Evolutionary conservation across 2,329 filamentous ascomycete genomes (phyloP).

Genomic region (Arthrobotrys conoides): DNA sequence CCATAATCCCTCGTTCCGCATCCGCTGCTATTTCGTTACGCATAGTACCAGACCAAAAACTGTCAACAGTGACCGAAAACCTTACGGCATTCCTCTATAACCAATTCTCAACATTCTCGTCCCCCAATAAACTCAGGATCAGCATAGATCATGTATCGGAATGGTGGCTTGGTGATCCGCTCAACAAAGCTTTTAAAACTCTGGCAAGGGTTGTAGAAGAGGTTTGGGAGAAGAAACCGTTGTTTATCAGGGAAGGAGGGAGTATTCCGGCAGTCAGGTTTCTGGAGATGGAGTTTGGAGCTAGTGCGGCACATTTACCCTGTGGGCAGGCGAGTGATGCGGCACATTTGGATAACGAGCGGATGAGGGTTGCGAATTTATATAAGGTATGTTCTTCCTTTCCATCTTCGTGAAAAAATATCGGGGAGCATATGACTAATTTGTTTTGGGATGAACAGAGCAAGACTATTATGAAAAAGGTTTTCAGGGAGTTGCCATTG

Average conservation of each 20-base stretch:
- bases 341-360: constrained; percentile 94
- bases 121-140: constrained; percentile 83
- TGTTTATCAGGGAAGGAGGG: constrained; percentile 96
- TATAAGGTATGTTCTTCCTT: constrained; percentile 72
- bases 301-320: constrained; percentile 90
- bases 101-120: constrained; percentile 81
- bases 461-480: constrained; percentile 87
- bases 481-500: constrained; percentile 78
- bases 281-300: constrained; percentile 91
- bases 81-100: constrained; percentile 78
- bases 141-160: constrained; percentile 94
- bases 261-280: constrained; percentile 96
- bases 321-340: constrained; percentile 95
- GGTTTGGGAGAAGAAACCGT: constrained; percentile 81
- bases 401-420: background rate
- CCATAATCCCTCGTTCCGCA: constrained; percentile 89
- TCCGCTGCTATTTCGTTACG: constrained; percentile 90
- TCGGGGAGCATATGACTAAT: background rate
- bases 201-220: constrained; percentile 87
- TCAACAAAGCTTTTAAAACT: constrained; percentile 90
- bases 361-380: constrained; percentile 87
- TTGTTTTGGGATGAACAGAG: constrained; percentile 69
- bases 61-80: constrained; percentile 79
- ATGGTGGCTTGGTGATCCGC: constrained; percentile 93
- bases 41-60: constrained; percentile 92